Conservation (phyloP, 78 protist species). For the Dictyostelium capitatum region DNA sequence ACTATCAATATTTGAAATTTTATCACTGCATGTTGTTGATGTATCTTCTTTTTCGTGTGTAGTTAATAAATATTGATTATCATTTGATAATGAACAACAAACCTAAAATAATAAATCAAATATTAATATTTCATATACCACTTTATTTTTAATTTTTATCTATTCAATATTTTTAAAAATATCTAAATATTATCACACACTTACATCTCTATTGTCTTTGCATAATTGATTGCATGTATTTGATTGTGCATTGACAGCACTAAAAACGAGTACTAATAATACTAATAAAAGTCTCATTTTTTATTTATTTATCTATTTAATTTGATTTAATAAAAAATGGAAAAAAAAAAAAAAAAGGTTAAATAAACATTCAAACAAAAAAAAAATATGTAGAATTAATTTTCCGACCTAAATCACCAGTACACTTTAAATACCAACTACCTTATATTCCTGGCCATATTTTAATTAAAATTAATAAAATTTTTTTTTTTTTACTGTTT, state of each 20-base stretch:
- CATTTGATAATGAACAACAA: constrained; percentile 39
- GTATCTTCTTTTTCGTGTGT: constrained; percentile 10
- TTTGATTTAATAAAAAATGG: too few species aligned
- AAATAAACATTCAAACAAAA: too few species aligned
- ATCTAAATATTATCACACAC: background rate
- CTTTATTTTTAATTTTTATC: too few species aligned
- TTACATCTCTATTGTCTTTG: background rate
- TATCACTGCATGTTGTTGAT: constrained; percentile 13
- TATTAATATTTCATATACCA: background rate
- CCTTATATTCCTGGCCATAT: too few species aligned
- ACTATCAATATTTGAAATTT: background rate
- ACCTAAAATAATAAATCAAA: background rate
- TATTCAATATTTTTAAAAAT: background rate
- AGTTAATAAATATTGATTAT: constrained; percentile 59
- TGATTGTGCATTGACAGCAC: background rate
- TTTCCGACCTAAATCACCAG: too few species aligned
- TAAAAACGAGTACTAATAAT: background rate
- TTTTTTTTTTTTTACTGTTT: too few species aligned
- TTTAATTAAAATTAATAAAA: too few species aligned
- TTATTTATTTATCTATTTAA: background rate
- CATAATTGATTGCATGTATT: background rate
- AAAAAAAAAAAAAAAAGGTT: too few species aligned
- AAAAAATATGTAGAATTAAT: too few species aligned
- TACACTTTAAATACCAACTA: too few species aligned
- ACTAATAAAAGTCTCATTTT: constrained; percentile 3